Evolutionary conservation across 371 early-diverging fungal species (phyloP), one percentile per base, ranked within the genome.

Genomic region (Zychaea mexicana): DNA sequence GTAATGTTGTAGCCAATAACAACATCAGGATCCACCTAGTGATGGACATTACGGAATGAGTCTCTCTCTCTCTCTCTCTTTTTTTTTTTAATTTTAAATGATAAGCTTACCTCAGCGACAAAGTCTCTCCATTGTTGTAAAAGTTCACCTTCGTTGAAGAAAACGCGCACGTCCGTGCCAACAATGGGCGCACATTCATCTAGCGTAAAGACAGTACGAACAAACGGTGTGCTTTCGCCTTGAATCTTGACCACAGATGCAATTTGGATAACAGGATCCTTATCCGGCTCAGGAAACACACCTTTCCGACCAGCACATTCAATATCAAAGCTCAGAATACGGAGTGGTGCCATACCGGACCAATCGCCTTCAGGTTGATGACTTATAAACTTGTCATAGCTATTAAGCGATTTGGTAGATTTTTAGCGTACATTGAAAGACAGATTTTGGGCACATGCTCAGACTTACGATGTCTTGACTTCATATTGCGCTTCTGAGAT

Each of bases 201-300:
- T 27, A 95, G 86, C 3, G 96, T 96, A 72, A 99, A 98, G 0
- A 99, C 94, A 62, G 92, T 96, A 53, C 96, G 81, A 55, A 96
- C 87, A 60, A 96, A 94, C 12, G 98, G 97, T 60, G 86, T 87
- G 15, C 74, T 77, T 64, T 95, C 88, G n/a, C 95, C 94, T 80
- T 98, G 99, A 4, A 92, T 69, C 2, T 96, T 92, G 4, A 97
- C 91, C 38, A 98, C 88, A 58, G 94, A 96, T 5, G 99, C 99
- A 68, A 99, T 99, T 77, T 99, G 99, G 67, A 99, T 99, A n/a
- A 99, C 96, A 0, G 99, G 97, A 79, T 99, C 99, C 3, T 85
- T 65, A 52, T 88, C 74, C 12, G 99, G 85, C 53, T 95, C 96
- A 1, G 99, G 99, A 68, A 99, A 99, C n/a, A 95, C 80, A 45